phyloP scores from a whole-genome alignment of 768 basidiomycete species.

The Aureoboletus auriporus region DNA sequence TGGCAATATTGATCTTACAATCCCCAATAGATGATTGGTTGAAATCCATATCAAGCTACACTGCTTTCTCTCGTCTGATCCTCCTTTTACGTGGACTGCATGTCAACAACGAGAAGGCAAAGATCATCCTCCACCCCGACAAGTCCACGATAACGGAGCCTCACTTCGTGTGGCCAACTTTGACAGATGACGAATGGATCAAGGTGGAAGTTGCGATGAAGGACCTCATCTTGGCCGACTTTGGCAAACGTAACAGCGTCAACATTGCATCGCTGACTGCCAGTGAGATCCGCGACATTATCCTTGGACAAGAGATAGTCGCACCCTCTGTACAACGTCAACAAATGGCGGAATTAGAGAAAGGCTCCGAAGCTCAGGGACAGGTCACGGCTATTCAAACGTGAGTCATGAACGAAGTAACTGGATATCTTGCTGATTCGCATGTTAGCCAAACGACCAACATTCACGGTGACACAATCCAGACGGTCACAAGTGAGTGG shows the following conservation, averaged over 20 bases:
- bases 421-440: constrained; percentile 2
- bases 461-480: constrained; percentile 93
- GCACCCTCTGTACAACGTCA: constrained; percentile 95
- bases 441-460: constrained; percentile 83
- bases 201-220: constrained; percentile 99
- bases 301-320: constrained; percentile 97
- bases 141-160: constrained; percentile 96
- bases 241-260: constrained; percentile 98
- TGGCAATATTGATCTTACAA: constrained; percentile 4
- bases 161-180: constrained; percentile 96
- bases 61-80: constrained; percentile 96
- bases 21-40: constrained; percentile 83
- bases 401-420: constrained; percentile 30
- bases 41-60: constrained; percentile 98
- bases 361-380: constrained; percentile 88
- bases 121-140: constrained; percentile 96
- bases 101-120: constrained; percentile 99
- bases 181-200: constrained; percentile 96
- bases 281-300: constrained; percentile 96
- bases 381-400: constrained; percentile 97
- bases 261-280: constrained; percentile 97
- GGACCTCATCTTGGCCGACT: constrained; percentile 94
- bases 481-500: constrained; percentile 82
- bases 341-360: constrained; percentile 99
- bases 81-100: constrained; percentile 95